Base-by-base conservation (phyloP, 371 early-diverging fungal species). In the Circinella minor region DNA sequence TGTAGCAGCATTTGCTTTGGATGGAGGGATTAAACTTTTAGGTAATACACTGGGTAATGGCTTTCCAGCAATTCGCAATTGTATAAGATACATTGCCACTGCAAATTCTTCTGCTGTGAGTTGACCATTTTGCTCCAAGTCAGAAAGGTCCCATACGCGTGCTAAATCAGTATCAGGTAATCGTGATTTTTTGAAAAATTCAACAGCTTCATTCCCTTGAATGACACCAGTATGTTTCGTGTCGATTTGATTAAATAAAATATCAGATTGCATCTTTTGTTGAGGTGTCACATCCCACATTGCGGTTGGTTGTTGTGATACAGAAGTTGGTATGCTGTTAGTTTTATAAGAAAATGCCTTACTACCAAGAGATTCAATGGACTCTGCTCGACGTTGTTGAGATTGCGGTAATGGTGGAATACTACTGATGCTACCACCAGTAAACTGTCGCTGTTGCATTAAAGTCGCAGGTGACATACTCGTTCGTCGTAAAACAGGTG, bases 41-140 rank as follows among this genome's bases (percentile, higher is more conserved):
- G 98, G 96, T 47, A 96, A 75, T 3, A 71, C 69, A 3, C 67
- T 68, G 14, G 98, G 96, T 34, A 98, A 75, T 17, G 84, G 88
- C n/a, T 84, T 80, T 8, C 96, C 96, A 13, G 80, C 81, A 13
- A 94, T 78, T 38, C 92, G 90, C 11, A 86, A 79, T 74, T 93
- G 90, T 55, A 97, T 91, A n/a, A 97, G 77, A 79, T 96, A 93
- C 96, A 98, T 96, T 6, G 97, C 96, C 27, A 96, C 91, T 5
- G 95, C 93, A 78, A 97, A 98, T 77, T 96, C 96, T 71, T 95
- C 92, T 18, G 88, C 66, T 67, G 92, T 92, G 55, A 98, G 88
- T 61, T 90, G 86, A 36, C 95, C 96, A 60, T 85, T 83, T 66
- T 90, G 86, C 60, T 89, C 86, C 37, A 87, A 89, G 74, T 96